Percentiles rank a stretch among this genome's conserved stretches.
Conservation (phyloP, 768 basidiomycete genomes). For the Hypholoma sublateritium region DNA sequence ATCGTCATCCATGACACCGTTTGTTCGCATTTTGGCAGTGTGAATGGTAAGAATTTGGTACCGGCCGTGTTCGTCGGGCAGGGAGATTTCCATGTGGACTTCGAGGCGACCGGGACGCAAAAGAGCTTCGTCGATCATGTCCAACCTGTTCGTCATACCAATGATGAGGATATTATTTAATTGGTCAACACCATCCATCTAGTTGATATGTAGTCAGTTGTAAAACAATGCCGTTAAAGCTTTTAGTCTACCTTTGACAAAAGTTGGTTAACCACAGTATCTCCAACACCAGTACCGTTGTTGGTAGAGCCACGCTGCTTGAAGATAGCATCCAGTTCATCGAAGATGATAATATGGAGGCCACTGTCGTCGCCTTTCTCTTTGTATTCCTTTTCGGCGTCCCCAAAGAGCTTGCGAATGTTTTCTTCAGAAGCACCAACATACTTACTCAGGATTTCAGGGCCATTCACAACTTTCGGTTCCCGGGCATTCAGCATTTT, state of each 20-base stretch:
- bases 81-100: conserved; percentile 98
- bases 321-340: conserved; percentile 97
- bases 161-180: conserved; percentile 99
- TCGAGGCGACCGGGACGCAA: conserved; percentile 97
- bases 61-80: conserved; percentile 92
- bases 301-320: conserved; percentile 95
- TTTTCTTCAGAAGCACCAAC: conserved; percentile 99
- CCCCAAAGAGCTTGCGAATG: conserved; percentile 94
- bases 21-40: conserved; percentile 90
- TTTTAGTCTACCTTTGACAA: conserved; percentile 74
- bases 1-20: conserved; percentile 84
- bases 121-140: conserved; percentile 99
- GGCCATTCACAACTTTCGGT: conserved; percentile 98
- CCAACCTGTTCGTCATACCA: conserved; percentile 97
- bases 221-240: not conserved
- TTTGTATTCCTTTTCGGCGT: conserved; percentile 99
- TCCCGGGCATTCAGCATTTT: conserved; percentile 99
- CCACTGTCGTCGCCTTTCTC: conserved; percentile 97
- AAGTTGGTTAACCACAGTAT: conserved; percentile 97
- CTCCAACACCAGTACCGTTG: conserved; percentile 95
- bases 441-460: conserved; percentile 95
- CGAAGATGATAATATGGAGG: conserved; percentile 98
- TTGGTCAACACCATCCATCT: conserved; percentile 99
- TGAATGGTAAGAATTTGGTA: conserved; percentile 94
- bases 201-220: not conserved